These are phyloP conservation scores for Colletotrichum orbiculare DNA, from an alignment of 2,329 filamentous ascomycete genomes.

Conservation along the genomic window DNA sequence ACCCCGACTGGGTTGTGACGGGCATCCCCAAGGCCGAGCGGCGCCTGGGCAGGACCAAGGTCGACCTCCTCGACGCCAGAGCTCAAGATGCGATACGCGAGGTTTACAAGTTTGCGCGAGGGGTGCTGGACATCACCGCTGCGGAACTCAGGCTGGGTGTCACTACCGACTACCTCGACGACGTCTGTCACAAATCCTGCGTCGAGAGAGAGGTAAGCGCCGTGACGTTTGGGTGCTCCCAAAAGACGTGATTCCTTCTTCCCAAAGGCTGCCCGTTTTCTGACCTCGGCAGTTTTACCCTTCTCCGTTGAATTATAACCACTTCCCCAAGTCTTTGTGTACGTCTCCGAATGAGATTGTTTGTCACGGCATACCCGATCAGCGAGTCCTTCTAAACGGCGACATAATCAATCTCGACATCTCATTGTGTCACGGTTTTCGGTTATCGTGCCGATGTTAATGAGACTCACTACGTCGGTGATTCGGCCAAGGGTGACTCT, in stretches of 20 bases:
- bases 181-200: conserved; percentile 94
- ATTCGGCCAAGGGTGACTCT: conserved; percentile 83
- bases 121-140: conserved; percentile 92
- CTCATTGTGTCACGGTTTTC: conserved; percentile 82
- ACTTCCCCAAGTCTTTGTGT: conserved; percentile 98
- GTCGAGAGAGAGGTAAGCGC: conserved; percentile 85
- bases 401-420: conserved; percentile 99
- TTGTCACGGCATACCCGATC: conserved; percentile 97
- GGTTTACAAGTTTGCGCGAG: conserved; percentile 85
- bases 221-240: neutral
- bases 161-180: conserved; percentile 94
- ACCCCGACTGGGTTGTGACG: conserved; percentile 88
- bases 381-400: conserved; percentile 86
- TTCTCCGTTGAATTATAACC: conserved; percentile 92
- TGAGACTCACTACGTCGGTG: conserved; percentile 98
- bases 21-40: conserved; percentile 75
- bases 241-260: neutral
- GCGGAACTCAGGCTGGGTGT: conserved; percentile 88
- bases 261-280: too few species aligned
- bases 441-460: conserved; percentile 98
- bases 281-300: conserved; percentile 79
- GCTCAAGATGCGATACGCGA: conserved; percentile 92
- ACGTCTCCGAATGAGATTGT: conserved; percentile 98
- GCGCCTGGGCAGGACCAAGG: conserved; percentile 79
- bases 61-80: conserved; percentile 82